Evolutionary conservation across 306 rosid genomes (phyloP), one percentile per base, ranked within the genome.

Genomic region (Malus sylvestris): DNA sequence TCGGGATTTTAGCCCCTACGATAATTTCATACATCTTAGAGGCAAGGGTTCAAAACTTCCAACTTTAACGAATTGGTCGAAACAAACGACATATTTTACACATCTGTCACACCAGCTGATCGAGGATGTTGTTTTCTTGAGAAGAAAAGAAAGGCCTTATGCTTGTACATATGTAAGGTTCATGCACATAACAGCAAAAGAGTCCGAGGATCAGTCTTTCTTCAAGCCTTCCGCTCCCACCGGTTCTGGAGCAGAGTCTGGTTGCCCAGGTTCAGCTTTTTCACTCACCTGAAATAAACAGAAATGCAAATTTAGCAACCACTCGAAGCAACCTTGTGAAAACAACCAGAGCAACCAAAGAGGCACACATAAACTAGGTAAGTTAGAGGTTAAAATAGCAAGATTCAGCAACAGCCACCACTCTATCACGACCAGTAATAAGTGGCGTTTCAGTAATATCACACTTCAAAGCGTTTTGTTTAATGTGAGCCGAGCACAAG

Each of bases 201-300:
- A 58, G 57, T 68, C 69, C 69, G 58, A 64, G 51, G 45, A 63
- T 87, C 84, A 93, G 63, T 93, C 97, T 71, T 78, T 79, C 88
- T 93, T 93, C 71, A 78, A 72, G 70, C 82, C 83, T 22, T 25
- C 82, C 15, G 67, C 83, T 70, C 73, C 83, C 46, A 33, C 86
- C 2, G 83, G 25, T 78, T 85, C 84, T 7, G 82, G 70, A 57
- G 58, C 53, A 69, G 84, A 67, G 64, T 79, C 86, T 46, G 70
- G 66, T 51, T 73, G 78, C 71, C 62, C 68, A 44, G 84, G 79
- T 76, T 80, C 89, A 79, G 68, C 74, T 49, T 79, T 77, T 71
- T 81, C 89, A 64, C 72, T 87, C 55, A 67, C 89, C 94, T 90
- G 89, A 66, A 63, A 81, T 75, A 80, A 83, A 80, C 42, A 44